These are phyloP conservation scores for Groenewaldozyma auringiensis DNA, from an alignment of 1,139 yeast species.

Conservation along the genomic window DNA sequence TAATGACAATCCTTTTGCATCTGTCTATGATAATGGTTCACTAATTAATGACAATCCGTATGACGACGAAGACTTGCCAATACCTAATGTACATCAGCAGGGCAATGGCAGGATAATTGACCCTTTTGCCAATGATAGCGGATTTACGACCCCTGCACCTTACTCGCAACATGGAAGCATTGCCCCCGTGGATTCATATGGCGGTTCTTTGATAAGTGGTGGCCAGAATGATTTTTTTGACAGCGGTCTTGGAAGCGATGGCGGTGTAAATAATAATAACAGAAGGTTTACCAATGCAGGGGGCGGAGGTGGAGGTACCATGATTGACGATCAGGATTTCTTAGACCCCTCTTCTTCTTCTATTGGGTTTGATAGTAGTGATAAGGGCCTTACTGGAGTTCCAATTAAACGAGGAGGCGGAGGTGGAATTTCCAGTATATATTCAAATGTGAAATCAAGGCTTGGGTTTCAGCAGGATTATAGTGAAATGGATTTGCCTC, in stretches of 20 bases:
- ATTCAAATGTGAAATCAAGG: slow-evolving; percentile 23
- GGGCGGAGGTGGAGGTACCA: slow-evolving; percentile 5
- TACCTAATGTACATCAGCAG: not conserved
- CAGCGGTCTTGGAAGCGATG: not conserved
- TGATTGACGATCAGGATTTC: slow-evolving; percentile 10
- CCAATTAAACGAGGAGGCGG: not conserved
- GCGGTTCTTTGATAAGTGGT: not conserved
- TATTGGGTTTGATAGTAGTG: slow-evolving; percentile 1
- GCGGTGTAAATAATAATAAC: not conserved
- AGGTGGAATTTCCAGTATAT: slow-evolving; percentile 24
- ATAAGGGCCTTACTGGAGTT: not conserved
- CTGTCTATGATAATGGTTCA: not conserved
- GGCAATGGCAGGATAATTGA: too few species aligned
- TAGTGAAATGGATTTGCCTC: slow-evolving; percentile 30
- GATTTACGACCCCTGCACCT: not conserved
- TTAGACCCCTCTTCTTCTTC: not conserved
- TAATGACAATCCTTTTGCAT: not conserved
- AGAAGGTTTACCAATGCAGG: not conserved
- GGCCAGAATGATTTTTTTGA: not conserved
- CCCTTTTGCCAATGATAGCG: not conserved
- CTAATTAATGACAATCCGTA: not conserved
- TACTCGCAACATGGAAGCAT: not conserved
- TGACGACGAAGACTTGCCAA: slow-evolving; percentile 2
- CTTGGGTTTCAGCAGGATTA: slow-evolving; percentile 27
- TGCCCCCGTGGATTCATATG: slow-evolving; percentile 4